Percentiles rank a stretch among this genome's conserved stretches.
Evolutionary conservation across 306 rosid species (phyloP).

Genomic region (Acacia crassicarpa): DNA sequence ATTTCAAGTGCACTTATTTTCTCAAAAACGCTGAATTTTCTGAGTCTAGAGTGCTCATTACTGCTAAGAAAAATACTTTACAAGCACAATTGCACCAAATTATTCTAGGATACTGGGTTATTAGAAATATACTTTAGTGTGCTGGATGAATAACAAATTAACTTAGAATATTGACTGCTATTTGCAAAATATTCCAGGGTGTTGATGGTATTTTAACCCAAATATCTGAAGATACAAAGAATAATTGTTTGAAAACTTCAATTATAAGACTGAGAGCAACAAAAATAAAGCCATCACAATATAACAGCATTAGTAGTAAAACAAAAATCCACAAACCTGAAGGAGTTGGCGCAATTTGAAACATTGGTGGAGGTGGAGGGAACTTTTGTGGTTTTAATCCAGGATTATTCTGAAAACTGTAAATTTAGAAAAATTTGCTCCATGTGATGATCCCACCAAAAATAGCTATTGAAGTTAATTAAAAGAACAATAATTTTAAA

Average conservation of each 20-base stretch:
- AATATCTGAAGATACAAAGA: neutral
- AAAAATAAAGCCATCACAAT: too few species aligned
- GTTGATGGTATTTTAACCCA: too few species aligned
- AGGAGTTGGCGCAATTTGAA: neutral
- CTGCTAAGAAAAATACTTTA: too few species aligned
- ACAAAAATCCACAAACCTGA: neutral
- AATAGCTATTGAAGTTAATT: neutral
- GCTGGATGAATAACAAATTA: too few species aligned
- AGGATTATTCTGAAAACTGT: constrained; percentile 6
- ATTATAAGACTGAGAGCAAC: neutral
- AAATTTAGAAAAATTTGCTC: neutral
- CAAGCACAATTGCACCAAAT: too few species aligned
- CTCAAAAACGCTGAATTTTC: too few species aligned
- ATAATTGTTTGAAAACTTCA: neutral
- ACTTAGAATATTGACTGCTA: too few species aligned
- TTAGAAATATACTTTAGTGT: neutral
- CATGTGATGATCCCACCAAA: neutral
- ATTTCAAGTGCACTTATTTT: too few species aligned
- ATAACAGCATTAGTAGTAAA: neutral
- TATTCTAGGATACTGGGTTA: too few species aligned
- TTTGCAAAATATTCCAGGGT: too few species aligned
- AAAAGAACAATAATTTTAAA: neutral
- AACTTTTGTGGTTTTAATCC: neutral
- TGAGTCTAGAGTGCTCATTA: too few species aligned
- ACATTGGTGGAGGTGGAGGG: neutral